Evolutionary conservation across 306 rosid genomes (phyloP), one percentile per base, ranked within the genome.

Genomic region (Dryas octopetala): DNA sequence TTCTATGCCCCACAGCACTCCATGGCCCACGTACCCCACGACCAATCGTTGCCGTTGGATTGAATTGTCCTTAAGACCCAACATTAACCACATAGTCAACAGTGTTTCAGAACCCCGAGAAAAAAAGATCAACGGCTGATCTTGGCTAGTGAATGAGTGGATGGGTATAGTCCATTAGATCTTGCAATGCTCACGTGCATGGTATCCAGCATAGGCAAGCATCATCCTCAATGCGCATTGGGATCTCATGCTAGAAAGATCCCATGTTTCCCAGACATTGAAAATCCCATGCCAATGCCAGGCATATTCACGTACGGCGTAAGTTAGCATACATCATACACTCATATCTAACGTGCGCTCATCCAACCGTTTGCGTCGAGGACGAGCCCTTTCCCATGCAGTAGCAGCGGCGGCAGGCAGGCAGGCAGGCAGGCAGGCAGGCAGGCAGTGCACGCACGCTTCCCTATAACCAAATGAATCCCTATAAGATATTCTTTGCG

Each of bases 371-470:
- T 38, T 40, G 64, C 16, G 43, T 5, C 63, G 7, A 10, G 40
- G 40, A n/a, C 17, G n/a, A 57, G 62, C 45, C 77, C 66, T 71
- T 78, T 57, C 68, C 65, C 70, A 73, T 59, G 75, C 75, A 41
- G 75, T 70, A 41, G 16, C 8, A 6, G 66, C 17, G 9, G n/a
- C 45, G 28, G 46, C 7, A 32, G 43, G 62, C 76, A 59, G 73
- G 1, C 23, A 23, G 23, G 23, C 23, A 23, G 38, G 3, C 23
- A 23, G 23, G 23, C 23, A 32, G 38, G 19, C 19, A 19, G 19
- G 19, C 19, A 32, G 38, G 38, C 38, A 32, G 38, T 23, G 23
- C 23, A 23, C 51, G 49, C 79, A 45, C 82, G 51, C n/a, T 38
- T 53, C 67, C 66, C 74, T 2, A 47, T 4, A 17, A 55, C 38